A percentile compares a stretch with the other conserved stretches of the same genome.
Evolutionary conservation across 1,284 basidiomycete genomes (phyloP).

Genomic region (Chalciporus piperatoides): DNA sequence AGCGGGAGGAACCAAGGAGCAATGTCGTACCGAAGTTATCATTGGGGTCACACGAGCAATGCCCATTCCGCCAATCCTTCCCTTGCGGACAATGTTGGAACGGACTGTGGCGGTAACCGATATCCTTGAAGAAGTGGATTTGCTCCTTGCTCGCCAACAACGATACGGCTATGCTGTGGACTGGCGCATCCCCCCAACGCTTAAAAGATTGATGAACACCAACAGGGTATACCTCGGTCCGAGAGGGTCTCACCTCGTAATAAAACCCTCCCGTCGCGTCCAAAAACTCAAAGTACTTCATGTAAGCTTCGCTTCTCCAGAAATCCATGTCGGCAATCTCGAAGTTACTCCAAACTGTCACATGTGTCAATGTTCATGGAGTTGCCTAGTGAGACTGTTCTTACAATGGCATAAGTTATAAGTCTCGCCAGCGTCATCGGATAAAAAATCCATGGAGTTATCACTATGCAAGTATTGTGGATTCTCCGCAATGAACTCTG

Average conservation of each 20-base stretch:
- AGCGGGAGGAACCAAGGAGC: background rate
- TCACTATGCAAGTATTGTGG: slow-evolving; percentile 66
- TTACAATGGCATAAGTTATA: slow-evolving; percentile 83
- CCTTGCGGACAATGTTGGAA: slow-evolving; percentile 63
- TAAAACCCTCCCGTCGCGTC: no score
- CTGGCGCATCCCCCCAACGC: slow-evolving; percentile 86
- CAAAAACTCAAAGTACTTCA: no score
- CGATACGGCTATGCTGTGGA: slow-evolving; percentile 78
- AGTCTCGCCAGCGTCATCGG: slow-evolving; percentile 64
- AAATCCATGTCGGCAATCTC: slow-evolving; percentile 84
- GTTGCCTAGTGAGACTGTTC: slow-evolving; percentile 25
- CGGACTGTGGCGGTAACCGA: slow-evolving; percentile 51
- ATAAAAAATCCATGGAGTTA: slow-evolving; percentile 74
- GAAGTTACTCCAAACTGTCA: slow-evolving; percentile 76
- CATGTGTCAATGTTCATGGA: background rate
- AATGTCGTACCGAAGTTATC: slow-evolving; percentile 46
- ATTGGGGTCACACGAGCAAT: slow-evolving; percentile 47
- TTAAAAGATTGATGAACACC: slow-evolving; percentile 25
- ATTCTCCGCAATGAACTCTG: slow-evolving; percentile 66
- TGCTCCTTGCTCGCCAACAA: slow-evolving; percentile 69
- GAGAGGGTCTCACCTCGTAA: no score
- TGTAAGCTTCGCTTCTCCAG: slow-evolving; percentile 57
- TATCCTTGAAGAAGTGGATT: slow-evolving; percentile 71
- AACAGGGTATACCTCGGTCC: background rate
- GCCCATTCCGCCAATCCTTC: slow-evolving; percentile 42